These are phyloP conservation scores for Wickerhamiella brachini DNA, from an alignment of 805 yeast species.

Conservation along the genomic window DNA sequence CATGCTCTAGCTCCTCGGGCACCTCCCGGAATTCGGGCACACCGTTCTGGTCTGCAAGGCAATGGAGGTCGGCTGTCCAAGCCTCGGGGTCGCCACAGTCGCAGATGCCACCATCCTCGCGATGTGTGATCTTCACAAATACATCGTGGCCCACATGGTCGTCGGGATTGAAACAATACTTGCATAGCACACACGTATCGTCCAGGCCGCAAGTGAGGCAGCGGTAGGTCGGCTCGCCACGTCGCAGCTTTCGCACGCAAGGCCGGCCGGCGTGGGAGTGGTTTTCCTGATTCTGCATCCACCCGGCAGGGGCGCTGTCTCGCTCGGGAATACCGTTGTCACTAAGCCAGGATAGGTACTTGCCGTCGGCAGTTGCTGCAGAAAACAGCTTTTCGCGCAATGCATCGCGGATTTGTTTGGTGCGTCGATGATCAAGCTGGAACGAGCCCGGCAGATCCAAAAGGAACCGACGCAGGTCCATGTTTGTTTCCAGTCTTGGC, in stretches of 20 bases:
- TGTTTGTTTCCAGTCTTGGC: neutral
- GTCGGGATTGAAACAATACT: slow-evolving; percentile 55
- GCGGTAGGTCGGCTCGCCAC: slow-evolving; percentile 72
- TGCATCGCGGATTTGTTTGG: slow-evolving; percentile 17
- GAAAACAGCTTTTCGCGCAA: slow-evolving; percentile 31
- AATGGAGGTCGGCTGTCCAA: slow-evolving; percentile 43
- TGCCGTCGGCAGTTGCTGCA: slow-evolving; percentile 31
- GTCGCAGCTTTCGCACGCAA: slow-evolving; percentile 56
- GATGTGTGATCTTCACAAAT: slow-evolving; percentile 43
- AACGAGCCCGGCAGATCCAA: slow-evolving; percentile 21
- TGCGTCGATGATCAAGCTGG: slow-evolving; percentile 16
- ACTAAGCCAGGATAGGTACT: slow-evolving; percentile 20
- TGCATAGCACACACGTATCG: slow-evolving; percentile 75
- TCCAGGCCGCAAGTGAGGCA: slow-evolving; percentile 66
- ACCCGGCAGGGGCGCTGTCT: slow-evolving; percentile 9
- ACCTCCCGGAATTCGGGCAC: slow-evolving; percentile 21
- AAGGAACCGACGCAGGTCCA: slow-evolving; percentile 13
- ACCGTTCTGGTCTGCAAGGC: slow-evolving; percentile 29
- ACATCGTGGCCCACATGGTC: slow-evolving; percentile 64
- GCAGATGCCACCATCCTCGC: slow-evolving; percentile 62
- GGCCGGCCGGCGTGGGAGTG: slow-evolving; percentile 48
- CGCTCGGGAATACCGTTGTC: neutral
- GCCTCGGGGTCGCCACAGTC: slow-evolving; percentile 88
- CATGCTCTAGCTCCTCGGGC: slow-evolving; percentile 43
- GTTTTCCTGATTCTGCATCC: slow-evolving; percentile 14